Evolutionary conservation across 75 land plant species (phyloP).

Genomic region (Larix kaempferi): DNA sequence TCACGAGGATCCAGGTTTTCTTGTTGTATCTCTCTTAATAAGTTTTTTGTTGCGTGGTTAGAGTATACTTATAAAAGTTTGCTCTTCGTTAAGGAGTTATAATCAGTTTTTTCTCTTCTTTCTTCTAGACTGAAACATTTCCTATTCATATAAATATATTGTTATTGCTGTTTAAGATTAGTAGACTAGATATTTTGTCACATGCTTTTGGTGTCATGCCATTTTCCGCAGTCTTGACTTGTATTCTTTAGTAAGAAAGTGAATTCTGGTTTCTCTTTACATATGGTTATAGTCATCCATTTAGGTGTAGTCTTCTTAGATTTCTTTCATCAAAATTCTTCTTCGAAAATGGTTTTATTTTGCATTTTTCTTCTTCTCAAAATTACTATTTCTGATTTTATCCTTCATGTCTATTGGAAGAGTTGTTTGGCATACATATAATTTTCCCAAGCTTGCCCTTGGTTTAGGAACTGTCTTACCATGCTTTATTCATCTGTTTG

Average conservation of each 20-base stretch:
- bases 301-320: neutral
- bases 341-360: neutral
- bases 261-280: neutral
- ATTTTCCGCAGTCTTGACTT: neutral
- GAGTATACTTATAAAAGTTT: neutral
- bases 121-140: neutral
- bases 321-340: neutral
- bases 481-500: neutral
- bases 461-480: neutral
- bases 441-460: neutral
- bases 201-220: neutral
- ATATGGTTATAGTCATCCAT: neutral
- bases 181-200: neutral
- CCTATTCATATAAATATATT: neutral
- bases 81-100: neutral
- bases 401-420: neutral
- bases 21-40: neutral
- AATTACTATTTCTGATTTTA: neutral
- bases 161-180: neutral
- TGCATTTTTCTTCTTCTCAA: neutral
- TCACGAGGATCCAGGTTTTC: neutral
- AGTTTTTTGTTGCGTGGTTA: conserved; percentile 3
- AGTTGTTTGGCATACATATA: neutral
- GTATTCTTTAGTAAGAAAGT: neutral
- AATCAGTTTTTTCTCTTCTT: neutral